These are phyloP conservation scores for Hondaea fermentalgiana DNA, from an alignment of 108 stramenopile genomes.

Conservation along the genomic window DNA sequence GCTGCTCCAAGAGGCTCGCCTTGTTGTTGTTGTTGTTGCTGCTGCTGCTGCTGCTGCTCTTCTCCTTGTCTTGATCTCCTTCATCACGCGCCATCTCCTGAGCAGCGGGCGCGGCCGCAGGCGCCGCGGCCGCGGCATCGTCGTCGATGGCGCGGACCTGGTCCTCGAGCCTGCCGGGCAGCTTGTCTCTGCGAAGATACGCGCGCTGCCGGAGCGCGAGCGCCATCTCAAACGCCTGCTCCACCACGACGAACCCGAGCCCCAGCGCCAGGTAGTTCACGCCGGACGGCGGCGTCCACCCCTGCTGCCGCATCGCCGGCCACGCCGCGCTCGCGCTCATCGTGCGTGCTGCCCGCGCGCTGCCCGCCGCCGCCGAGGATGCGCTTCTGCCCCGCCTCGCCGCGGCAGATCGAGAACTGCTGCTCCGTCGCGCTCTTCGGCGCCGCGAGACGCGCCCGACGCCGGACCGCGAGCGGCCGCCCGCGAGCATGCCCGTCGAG, in stretches of 20 bases:
- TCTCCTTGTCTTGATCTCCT: background rate
- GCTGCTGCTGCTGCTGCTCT: background rate
- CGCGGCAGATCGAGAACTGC: too few species aligned
- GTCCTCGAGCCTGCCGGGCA: background rate
- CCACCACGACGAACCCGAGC: background rate
- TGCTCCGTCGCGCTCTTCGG: too few species aligned
- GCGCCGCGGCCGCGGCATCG: background rate
- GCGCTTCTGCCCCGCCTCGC: background rate
- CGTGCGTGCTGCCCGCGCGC: background rate
- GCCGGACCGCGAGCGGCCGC: too few species aligned
- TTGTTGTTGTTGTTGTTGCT: background rate
- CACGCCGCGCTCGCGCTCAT: background rate
- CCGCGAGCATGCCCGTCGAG: background rate
- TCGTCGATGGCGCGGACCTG: background rate
- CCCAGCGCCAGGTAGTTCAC: background rate
- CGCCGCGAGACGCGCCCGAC: background rate
- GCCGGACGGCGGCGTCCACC: background rate
- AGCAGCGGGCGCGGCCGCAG: background rate
- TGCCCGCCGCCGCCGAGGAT: background rate
- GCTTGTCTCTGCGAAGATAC: background rate
- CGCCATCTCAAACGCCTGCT: background rate
- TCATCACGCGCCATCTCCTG: background rate
- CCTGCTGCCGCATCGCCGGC: background rate
- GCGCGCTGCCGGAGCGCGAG: background rate
- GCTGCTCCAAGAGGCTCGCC: conserved; percentile 58